A percentile compares a stretch with the other conserved stretches of the same genome.
These are phyloP conservation scores for Xerocomellus chrysenteron DNA, from an alignment of 768 basidiomycete species.

Conservation along the genomic window DNA sequence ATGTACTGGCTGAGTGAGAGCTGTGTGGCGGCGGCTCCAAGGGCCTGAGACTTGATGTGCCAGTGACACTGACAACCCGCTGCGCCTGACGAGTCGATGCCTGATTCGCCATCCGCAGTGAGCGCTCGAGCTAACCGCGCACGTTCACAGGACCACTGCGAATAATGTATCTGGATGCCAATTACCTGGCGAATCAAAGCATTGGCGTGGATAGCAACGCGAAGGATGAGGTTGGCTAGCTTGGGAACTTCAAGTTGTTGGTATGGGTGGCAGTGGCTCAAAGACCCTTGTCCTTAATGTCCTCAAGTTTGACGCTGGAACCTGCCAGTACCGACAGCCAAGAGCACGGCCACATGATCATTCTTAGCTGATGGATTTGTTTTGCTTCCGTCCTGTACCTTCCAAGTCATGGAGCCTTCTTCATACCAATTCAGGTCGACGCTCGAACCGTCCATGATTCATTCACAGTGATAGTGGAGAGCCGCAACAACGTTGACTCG, in stretches of 20 bases:
- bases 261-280: too few relatives aligned
- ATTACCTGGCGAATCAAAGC: neutral
- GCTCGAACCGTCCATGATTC: neutral
- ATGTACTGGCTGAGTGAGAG: neutral
- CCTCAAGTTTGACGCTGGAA: neutral
- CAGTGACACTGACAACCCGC: too few relatives aligned
- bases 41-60: neutral
- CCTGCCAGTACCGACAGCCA: neutral
- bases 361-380: neutral
- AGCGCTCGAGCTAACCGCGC: neutral
- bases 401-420: neutral
- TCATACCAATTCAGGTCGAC: neutral
- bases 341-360: neutral
- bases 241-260: too few relatives aligned
- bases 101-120: neutral
- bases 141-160: too few relatives aligned
- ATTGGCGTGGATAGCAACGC: neutral
- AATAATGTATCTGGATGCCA: neutral
- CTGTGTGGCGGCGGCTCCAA: neutral
- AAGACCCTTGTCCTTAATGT: too few relatives aligned
- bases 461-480: neutral
- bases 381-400: slow-evolving; percentile 1
- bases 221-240: too few relatives aligned
- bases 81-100: too few relatives aligned
- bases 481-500: neutral